A percentile compares a stretch with the other conserved stretches of the same genome.
Conservation (phyloP, 2,329 filamentous ascomycete species). For the Cladophialophora psammophila region DNA sequence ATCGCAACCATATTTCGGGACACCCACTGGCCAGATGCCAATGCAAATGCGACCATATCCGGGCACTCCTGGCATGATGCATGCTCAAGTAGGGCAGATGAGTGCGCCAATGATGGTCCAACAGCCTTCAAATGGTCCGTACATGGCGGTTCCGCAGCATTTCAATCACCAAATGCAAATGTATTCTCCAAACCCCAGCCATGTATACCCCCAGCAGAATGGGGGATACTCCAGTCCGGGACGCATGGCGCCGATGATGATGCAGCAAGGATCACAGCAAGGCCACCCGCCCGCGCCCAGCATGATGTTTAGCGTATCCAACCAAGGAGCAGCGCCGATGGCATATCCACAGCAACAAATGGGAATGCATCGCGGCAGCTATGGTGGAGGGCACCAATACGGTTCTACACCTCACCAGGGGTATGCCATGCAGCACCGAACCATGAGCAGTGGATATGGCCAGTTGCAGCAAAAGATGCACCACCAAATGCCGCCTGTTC, state of each 20-base stretch:
- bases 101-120: constrained; percentile 84
- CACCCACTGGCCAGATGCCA: constrained; percentile 66
- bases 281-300: constrained; percentile 79
- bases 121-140: constrained; percentile 70
- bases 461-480: constrained; percentile 55
- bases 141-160: constrained; percentile 75
- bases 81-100: constrained; percentile 74
- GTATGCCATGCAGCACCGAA: constrained; percentile 67
- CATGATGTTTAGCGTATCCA: constrained; percentile 47
- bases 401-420: constrained; percentile 70
- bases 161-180: constrained; percentile 78
- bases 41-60: constrained; percentile 73
- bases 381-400: constrained; percentile 68
- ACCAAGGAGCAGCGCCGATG: constrained; percentile 71
- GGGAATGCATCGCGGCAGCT: constrained; percentile 65
- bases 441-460: constrained; percentile 63
- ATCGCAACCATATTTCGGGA: constrained; percentile 74
- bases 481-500: constrained; percentile 46
- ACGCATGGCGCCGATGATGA: constrained; percentile 89
- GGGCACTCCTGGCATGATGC: constrained; percentile 75
- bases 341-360: constrained; percentile 71
- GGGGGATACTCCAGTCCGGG: constrained; percentile 86
- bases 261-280: constrained; percentile 90
- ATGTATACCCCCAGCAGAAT: constrained; percentile 67
- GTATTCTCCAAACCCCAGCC: constrained; percentile 77